Evolutionary conservation across 2,329 filamentous ascomycete genomes (phyloP).

Genomic region (Botrytis tulipae): DNA sequence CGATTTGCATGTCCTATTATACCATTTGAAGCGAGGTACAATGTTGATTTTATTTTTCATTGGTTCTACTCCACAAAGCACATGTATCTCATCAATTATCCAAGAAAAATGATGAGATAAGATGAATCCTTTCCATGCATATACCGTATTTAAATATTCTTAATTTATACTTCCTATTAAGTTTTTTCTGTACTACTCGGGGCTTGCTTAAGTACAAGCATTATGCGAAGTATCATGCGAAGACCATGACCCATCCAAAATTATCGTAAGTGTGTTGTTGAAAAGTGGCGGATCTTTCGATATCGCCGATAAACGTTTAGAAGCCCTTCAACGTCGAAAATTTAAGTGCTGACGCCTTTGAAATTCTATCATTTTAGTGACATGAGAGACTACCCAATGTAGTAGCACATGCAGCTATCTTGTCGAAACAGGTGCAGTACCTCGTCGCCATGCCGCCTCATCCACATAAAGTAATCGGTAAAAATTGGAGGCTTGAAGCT

Average conservation of each 20-base stretch:
- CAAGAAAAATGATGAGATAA: constrained; percentile 20
- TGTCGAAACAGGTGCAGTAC: constrained; percentile 18
- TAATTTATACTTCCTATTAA: not conserved
- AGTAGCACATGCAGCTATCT: constrained; percentile 19
- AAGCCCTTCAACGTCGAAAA: constrained; percentile 15
- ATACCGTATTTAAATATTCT: not conserved
- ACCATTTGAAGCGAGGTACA: constrained; percentile 6
- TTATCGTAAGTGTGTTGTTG: constrained; percentile 21
- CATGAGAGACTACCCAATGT: constrained; percentile 10
- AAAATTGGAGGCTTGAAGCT: constrained; percentile 19
- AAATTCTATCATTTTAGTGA: constrained; percentile 21
- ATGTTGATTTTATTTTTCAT: constrained; percentile 9
- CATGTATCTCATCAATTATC: constrained; percentile 8
- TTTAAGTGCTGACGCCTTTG: constrained; percentile 19
- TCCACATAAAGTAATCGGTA: constrained; percentile 23
- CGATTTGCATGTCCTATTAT: constrained; percentile 10
- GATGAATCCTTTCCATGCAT: constrained; percentile 10
- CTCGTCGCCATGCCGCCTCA: constrained; percentile 20
- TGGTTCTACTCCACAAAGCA: constrained; percentile 12
- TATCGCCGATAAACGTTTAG: constrained; percentile 15
- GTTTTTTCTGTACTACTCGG: constrained; percentile 8
- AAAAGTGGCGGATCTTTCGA: constrained; percentile 17
- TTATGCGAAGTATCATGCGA: constrained; percentile 21
- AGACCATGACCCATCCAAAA: constrained; percentile 16
- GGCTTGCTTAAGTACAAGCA: constrained; percentile 17